phyloP scores from a whole-genome alignment of 2,329 filamentous ascomycete species.

The Talaromyces amestolkiae region DNA sequence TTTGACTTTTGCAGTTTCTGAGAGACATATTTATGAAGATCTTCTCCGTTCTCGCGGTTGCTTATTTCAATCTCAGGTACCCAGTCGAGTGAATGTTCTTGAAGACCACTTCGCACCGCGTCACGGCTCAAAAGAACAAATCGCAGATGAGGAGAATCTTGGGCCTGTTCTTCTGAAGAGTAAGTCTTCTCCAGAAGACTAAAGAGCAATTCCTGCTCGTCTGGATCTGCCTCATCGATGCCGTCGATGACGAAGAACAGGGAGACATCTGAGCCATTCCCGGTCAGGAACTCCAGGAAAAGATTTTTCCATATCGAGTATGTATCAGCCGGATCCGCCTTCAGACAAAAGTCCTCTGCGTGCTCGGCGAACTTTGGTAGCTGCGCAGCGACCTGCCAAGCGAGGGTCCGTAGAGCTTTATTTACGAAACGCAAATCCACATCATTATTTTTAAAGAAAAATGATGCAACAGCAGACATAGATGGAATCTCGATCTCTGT shows the following conservation, averaged over 20 bases:
- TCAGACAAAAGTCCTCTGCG: background rate
- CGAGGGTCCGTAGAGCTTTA: background rate
- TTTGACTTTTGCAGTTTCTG: background rate
- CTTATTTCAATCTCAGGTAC: background rate
- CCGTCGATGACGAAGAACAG: background rate
- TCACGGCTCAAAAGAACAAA: background rate
- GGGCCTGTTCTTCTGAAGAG: background rate
- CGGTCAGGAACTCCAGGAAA: background rate
- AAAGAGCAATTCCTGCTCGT: background rate
- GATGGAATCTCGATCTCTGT: background rate
- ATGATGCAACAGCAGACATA: background rate
- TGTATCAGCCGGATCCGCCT: background rate
- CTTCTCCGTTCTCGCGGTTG: background rate
- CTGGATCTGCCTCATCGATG: background rate
- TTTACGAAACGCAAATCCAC: background rate
- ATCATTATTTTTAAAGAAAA: background rate
- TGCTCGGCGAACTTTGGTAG: background rate
- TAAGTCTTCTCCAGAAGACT: background rate
- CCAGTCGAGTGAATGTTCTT: background rate
- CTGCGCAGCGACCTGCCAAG: background rate
- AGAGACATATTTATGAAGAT: background rate
- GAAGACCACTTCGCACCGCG: background rate
- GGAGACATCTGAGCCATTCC: background rate
- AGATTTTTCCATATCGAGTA: background rate
- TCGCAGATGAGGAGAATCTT: background rate